Percentiles rank a stretch among this genome's conserved stretches.
Conservation (phyloP, 1,284 basidiomycete species). For the Ganoderma resinaceum region DNA sequence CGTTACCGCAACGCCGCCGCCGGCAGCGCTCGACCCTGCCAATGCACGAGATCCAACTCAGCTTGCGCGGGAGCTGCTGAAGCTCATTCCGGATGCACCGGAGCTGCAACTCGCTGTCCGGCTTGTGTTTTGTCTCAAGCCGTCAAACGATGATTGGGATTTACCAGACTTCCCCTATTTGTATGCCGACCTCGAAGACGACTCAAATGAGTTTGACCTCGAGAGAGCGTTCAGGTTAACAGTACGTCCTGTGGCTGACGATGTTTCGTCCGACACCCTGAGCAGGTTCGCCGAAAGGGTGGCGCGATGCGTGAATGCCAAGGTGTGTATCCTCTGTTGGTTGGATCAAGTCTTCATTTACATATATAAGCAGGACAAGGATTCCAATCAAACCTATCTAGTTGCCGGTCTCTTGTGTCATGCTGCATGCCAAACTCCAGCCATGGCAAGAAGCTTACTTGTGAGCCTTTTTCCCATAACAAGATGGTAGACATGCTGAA, state of each 20-base stretch:
- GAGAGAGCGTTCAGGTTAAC: conserved; percentile 58
- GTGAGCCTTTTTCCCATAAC: conserved; percentile 39
- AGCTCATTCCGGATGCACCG: conserved; percentile 65
- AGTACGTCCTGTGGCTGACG: conserved; percentile 63
- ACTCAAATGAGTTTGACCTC: conserved; percentile 57
- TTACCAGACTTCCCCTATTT: conserved; percentile 73
- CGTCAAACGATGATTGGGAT: conserved; percentile 78
- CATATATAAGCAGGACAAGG: conserved; percentile 48
- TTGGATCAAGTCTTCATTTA: not conserved
- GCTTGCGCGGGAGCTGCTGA: conserved; percentile 65
- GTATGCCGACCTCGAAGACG: conserved; percentile 59
- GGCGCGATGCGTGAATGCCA: conserved; percentile 55
- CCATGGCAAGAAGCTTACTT: conserved; percentile 50
- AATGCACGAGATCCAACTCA: conserved; percentile 63
- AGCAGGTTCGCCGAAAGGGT: conserved; percentile 61
- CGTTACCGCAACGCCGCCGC: conserved; percentile 49
- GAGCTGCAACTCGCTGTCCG: conserved; percentile 67
- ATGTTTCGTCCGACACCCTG: conserved; percentile 52
- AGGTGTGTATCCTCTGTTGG: conserved; percentile 47
- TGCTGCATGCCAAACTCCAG: conserved; percentile 67
- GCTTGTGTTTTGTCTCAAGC: conserved; percentile 79
- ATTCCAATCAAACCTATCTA: conserved; percentile 55
- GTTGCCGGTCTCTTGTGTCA: conserved; percentile 66
- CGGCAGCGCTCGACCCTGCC: conserved; percentile 63
- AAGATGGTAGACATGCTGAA: not conserved